Percentiles rank a stretch among this genome's conserved stretches.
Evolutionary conservation across 2,329 filamentous ascomycete genomes (phyloP).

Genomic region (Chrysosporium queenslandicum): DNA sequence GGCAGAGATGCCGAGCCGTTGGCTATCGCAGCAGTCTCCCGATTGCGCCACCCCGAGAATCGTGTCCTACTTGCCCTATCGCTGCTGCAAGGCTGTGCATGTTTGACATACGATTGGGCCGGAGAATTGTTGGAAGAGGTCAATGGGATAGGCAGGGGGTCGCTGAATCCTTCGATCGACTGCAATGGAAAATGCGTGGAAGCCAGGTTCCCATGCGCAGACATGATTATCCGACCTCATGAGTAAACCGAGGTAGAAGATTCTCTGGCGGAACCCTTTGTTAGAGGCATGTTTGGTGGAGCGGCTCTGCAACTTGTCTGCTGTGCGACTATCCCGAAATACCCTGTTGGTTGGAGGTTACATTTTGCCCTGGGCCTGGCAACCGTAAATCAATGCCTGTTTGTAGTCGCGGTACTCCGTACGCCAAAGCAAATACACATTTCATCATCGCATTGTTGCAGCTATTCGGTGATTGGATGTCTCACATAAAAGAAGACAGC

Average conservation of each 20-base stretch:
- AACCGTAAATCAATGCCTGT: conserved; percentile 14
- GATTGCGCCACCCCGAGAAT: conserved; percentile 1
- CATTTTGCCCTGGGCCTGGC: not conserved
- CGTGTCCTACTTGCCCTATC: not conserved
- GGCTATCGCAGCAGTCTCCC: not conserved
- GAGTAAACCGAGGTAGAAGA: not conserved
- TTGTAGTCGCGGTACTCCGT: conserved; percentile 22
- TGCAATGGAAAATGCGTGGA: conserved; percentile 4
- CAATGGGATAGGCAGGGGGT: not conserved
- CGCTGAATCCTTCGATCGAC: not conserved
- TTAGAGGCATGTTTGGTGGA: conserved; percentile 6
- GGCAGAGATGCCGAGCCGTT: not conserved
- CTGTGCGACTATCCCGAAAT: conserved; percentile 7
- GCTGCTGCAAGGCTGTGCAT: not conserved
- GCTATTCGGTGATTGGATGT: conserved; percentile 23
- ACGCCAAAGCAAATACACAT: conserved; percentile 17
- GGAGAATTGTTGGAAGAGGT: conserved; percentile 2
- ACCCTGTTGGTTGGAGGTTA: not conserved
- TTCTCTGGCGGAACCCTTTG: conserved; percentile 4
- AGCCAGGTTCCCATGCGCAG: not conserved
- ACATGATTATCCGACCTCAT: not conserved
- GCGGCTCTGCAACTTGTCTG: conserved; percentile 8
- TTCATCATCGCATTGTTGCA: conserved; percentile 27
- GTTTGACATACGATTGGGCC: not conserved
- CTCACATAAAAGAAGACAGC: conserved; percentile 16